These are phyloP conservation scores for Sporodiniella umbellata DNA, from an alignment of 371 early-diverging fungal species.

Conservation along the genomic window DNA sequence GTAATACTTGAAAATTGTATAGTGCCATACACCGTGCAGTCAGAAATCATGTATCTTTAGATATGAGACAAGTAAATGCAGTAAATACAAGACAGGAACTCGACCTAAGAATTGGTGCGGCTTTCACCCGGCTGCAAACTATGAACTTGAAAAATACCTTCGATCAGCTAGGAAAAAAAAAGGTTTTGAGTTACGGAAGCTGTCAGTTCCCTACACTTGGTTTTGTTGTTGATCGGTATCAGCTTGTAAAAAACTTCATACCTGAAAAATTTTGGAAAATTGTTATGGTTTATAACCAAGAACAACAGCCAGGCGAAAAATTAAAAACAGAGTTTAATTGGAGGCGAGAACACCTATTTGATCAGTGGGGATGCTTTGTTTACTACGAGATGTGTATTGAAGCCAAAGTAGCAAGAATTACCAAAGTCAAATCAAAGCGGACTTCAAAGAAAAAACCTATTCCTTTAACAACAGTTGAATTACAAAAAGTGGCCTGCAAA, in stretches of 20 bases:
- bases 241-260: constrained; percentile 77
- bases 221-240: constrained; percentile 96
- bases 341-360: constrained; percentile 76
- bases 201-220: constrained; percentile 99
- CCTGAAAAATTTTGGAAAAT: constrained; percentile 94
- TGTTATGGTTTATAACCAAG: constrained; percentile 50
- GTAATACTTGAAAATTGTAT: constrained; percentile 1
- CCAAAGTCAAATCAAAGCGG: constrained; percentile 54
- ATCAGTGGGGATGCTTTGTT: constrained; percentile 64
- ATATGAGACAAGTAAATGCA: constrained; percentile 79
- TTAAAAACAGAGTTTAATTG: constrained; percentile 67
- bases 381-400: constrained; percentile 75
- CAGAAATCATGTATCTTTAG: constrained; percentile 65
- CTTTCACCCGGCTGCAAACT: constrained; percentile 97
- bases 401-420: constrained; percentile 59
- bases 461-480: constrained; percentile 94
- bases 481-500: constrained; percentile 85
- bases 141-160: constrained; percentile 49
- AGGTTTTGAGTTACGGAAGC: constrained; percentile 91
- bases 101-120: constrained; percentile 97
- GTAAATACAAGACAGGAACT: constrained; percentile 92
- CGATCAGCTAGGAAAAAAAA: constrained; percentile 40
- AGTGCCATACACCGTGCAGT: constrained; percentile 86
- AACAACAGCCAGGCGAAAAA: constrained; percentile 11
- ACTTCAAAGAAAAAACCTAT: constrained; percentile 88